phyloP scores from a whole-genome alignment of 306 rosid species.

The Dicorynia guianensis region DNA sequence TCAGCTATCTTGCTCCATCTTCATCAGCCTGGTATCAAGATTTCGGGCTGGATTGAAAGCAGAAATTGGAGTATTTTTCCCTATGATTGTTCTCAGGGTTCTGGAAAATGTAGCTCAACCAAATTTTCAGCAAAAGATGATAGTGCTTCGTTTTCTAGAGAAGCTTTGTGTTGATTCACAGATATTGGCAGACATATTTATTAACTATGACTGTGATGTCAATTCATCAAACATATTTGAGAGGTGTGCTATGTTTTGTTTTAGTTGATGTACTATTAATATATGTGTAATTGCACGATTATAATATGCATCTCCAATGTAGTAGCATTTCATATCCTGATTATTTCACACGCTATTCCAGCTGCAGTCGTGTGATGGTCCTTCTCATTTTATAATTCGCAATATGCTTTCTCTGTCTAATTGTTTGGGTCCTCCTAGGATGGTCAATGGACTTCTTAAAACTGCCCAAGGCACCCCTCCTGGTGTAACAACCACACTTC shows the following conservation, averaged over 20 bases:
- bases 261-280: constrained; percentile 14
- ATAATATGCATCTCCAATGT: constrained; percentile 38
- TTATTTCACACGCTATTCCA: constrained; percentile 2
- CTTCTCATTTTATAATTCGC: constrained; percentile 29
- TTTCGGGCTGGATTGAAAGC: constrained; percentile 98
- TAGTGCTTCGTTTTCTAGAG: constrained; percentile 95
- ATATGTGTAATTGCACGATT: constrained; percentile 13
- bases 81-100: constrained; percentile 99
- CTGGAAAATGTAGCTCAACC: constrained; percentile 97
- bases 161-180: constrained; percentile 93
- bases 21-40: constrained; percentile 97
- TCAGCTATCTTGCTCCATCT: constrained; percentile 98
- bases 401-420: constrained; percentile 33
- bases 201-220: constrained; percentile 98
- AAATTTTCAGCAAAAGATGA: constrained; percentile 98
- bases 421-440: constrained; percentile 61
- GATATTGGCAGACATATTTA: constrained; percentile 94
- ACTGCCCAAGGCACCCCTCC: constrained; percentile 99
- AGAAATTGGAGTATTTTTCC: constrained; percentile 98
- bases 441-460: constrained; percentile 99
- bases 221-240: constrained; percentile 99
- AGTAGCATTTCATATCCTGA: constrained; percentile 15
- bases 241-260: constrained; percentile 66
- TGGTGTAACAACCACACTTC: constrained; percentile 82
- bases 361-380: constrained; percentile 30